Percentiles rank a stretch among this genome's conserved stretches.
Conservation (phyloP, 441 rosid genomes). For the Gossypium davidsonii region DNA sequence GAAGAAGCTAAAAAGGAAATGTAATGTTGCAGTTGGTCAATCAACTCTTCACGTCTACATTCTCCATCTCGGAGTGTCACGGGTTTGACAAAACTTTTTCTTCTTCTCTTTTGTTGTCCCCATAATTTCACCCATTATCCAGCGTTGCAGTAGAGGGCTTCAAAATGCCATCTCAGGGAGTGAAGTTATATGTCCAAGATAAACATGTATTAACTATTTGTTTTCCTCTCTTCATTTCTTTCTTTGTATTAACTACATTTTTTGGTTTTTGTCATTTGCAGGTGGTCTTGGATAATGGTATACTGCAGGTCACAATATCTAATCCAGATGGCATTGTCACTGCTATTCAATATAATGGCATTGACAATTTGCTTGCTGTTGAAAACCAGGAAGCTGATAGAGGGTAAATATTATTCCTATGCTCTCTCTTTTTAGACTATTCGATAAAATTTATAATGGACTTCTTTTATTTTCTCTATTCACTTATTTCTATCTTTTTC, state of each 20-base stretch:
- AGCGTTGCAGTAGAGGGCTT: not conserved
- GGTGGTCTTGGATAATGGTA: slow-evolving; percentile 57
- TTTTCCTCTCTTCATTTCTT: not conserved
- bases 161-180: slow-evolving; percentile 20
- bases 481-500: no score
- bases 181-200: slow-evolving; percentile 20
- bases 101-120: not conserved
- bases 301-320: slow-evolving; percentile 48
- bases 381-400: slow-evolving; percentile 26
- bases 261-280: slow-evolving; percentile 8
- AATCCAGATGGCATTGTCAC: slow-evolving; percentile 40
- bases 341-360: slow-evolving; percentile 53
- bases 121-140: not conserved
- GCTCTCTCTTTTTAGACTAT: not conserved
- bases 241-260: not conserved
- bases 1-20: no score
- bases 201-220: slow-evolving; percentile 14
- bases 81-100: not conserved
- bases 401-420: slow-evolving; percentile 28
- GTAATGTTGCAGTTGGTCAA: no score
- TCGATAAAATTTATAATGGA: no score
- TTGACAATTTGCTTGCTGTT: slow-evolving; percentile 72
- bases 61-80: not conserved
- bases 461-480: not conserved
- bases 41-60: not conserved